Percentiles rank a stretch among this genome's conserved stretches.
phyloP scores from a whole-genome alignment of 306 rosid genomes.

The Fagus sylvatica region DNA sequence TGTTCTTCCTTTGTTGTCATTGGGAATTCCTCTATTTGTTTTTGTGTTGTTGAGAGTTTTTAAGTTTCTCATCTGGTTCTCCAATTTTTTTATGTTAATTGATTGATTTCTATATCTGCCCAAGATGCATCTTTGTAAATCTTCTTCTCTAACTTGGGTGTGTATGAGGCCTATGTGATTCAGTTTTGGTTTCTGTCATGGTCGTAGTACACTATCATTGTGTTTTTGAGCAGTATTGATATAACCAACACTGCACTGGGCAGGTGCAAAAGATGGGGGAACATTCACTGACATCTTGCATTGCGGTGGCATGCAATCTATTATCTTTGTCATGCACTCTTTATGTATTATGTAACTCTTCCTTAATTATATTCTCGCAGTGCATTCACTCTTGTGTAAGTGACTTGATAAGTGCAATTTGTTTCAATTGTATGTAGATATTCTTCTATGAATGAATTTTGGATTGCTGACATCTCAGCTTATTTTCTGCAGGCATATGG shows the following conservation, averaged over 20 bases:
- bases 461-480: constrained; percentile 15
- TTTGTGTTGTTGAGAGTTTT: constrained; percentile 5
- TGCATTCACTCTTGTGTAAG: neutral
- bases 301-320: neutral
- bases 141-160: neutral
- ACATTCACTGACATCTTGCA: neutral
- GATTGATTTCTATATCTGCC: neutral
- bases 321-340: neutral
- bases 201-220: neutral
- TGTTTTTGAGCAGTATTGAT: neutral
- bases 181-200: neutral
- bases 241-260: neutral
- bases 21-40: constrained; percentile 14
- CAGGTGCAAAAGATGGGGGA: neutral
- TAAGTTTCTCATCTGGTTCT: neutral
- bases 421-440: neutral
- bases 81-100: neutral
- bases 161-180: neutral
- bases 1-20: neutral
- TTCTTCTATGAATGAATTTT: neutral
- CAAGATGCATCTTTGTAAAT: neutral
- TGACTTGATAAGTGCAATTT: neutral
- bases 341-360: neutral
- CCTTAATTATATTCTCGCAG: neutral
- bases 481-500: constrained; percentile 29